Evolutionary conservation across 2,329 filamentous ascomycete genomes (phyloP).

Genomic region (Acarospora socialis): DNA sequence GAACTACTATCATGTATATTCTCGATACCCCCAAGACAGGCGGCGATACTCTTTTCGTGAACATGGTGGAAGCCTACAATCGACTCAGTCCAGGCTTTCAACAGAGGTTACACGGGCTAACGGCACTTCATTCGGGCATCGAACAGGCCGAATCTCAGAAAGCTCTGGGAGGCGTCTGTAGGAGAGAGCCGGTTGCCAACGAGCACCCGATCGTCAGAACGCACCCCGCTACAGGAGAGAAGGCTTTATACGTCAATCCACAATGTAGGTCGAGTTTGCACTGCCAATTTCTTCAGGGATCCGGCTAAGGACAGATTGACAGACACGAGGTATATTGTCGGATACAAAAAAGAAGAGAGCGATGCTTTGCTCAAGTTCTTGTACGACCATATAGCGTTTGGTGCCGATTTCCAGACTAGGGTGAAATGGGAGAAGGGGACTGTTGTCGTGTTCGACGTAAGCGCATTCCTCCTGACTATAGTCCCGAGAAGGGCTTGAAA

Average conservation of each 20-base stretch:
- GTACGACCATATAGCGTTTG: conserved; percentile 58
- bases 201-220: conserved; percentile 68
- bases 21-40: conserved; percentile 69
- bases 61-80: conserved; percentile 67
- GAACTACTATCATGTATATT: conserved; percentile 78
- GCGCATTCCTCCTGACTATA: conserved; percentile 14
- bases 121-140: conserved; percentile 65
- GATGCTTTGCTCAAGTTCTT: conserved; percentile 64
- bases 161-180: no score
- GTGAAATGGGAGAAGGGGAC: conserved; percentile 69
- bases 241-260: conserved; percentile 68
- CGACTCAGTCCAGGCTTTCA: conserved; percentile 66
- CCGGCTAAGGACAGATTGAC: conserved; percentile 9
- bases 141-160: conserved; percentile 68
- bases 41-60: conserved; percentile 72
- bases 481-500: no score
- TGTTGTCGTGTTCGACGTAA: conserved; percentile 67
- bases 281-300: conserved; percentile 13
- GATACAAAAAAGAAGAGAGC: conserved; percentile 75
- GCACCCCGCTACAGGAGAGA: conserved; percentile 71
- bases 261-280: conserved; percentile 47
- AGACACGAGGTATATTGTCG: conserved; percentile 70
- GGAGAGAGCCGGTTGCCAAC: conserved; percentile 60
- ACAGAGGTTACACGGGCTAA: conserved; percentile 64
- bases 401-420: conserved; percentile 57